Evolutionary conservation across 129 eudicot genomes (phyloP).

Genomic region (Artemisia argyi): DNA sequence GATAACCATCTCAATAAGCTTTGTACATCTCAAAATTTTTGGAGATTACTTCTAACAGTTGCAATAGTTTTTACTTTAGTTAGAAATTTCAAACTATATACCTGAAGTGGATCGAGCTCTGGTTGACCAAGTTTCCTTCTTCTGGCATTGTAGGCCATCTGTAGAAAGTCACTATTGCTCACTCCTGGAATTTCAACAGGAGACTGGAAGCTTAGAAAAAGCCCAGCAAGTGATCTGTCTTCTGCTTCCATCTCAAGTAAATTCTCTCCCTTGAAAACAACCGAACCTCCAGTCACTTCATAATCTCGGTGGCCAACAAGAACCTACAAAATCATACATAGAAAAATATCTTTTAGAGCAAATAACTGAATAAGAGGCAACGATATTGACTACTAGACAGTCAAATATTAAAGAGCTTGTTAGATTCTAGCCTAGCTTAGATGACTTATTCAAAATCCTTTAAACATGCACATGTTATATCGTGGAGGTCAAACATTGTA

Average conservation of each 20-base stretch:
- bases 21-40: neutral
- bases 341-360: constrained; percentile 1
- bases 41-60: neutral
- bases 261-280: constrained; percentile 78
- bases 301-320: constrained; percentile 98
- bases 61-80: neutral
- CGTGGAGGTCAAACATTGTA: neutral
- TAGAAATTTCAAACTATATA: constrained; percentile 23
- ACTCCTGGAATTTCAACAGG: constrained; percentile 99
- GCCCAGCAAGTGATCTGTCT: constrained; percentile 92
- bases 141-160: constrained; percentile 96
- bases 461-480: neutral
- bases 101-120: constrained; percentile 94
- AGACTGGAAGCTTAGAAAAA: constrained; percentile 94
- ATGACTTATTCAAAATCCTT: neutral
- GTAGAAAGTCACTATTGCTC: constrained; percentile 84
- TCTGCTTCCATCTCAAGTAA: constrained; percentile 97
- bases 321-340: constrained; percentile 47
- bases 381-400: neutral
- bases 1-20: neutral
- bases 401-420: neutral
- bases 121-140: constrained; percentile 79
- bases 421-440: neutral
- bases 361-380: neutral
- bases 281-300: constrained; percentile 85